A percentile compares a stretch with the other conserved stretches of the same genome.
Evolutionary conservation across 78 protist species (phyloP).

Genomic region (Polysphondylium violaceum): DNA sequence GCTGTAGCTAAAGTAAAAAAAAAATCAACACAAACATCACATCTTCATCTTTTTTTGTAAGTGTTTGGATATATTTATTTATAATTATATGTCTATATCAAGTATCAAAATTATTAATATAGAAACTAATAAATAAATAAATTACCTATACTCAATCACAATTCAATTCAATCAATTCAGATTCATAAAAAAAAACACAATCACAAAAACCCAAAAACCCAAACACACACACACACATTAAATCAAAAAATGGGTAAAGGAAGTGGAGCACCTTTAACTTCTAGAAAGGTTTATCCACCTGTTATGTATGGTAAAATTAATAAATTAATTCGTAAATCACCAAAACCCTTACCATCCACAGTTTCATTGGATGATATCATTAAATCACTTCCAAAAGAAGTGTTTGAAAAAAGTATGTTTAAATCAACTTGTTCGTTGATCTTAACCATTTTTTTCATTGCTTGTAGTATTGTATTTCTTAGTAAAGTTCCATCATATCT

Average conservation of each 20-base stretch:
- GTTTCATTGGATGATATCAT: conserved; percentile 51
- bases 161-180: too few relatives aligned
- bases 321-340: conserved; percentile 53
- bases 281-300: conserved; percentile 31
- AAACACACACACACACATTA: background rate
- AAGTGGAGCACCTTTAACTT: conserved; percentile 14
- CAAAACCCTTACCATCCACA: conserved; percentile 27
- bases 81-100: too few relatives aligned
- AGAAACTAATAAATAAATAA: too few relatives aligned
- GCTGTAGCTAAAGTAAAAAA: too few relatives aligned
- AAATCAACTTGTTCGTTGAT: conserved; percentile 36
- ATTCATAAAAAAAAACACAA: too few relatives aligned
- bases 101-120: too few relatives aligned
- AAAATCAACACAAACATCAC: too few relatives aligned
- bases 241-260: conserved; percentile 54
- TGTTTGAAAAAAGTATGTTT: conserved; percentile 52
- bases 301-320: conserved; percentile 42
- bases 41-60: too few relatives aligned
- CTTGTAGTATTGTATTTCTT: conserved; percentile 13
- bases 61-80: too few relatives aligned
- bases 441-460: conserved; percentile 41
- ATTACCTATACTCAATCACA: too few relatives aligned
- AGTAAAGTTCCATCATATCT: conserved; percentile 37
- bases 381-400: conserved; percentile 63
- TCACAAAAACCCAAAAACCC: background rate